phyloP scores from a whole-genome alignment of 345 rosid species.

The Erysimum cheiranthoides region DNA sequence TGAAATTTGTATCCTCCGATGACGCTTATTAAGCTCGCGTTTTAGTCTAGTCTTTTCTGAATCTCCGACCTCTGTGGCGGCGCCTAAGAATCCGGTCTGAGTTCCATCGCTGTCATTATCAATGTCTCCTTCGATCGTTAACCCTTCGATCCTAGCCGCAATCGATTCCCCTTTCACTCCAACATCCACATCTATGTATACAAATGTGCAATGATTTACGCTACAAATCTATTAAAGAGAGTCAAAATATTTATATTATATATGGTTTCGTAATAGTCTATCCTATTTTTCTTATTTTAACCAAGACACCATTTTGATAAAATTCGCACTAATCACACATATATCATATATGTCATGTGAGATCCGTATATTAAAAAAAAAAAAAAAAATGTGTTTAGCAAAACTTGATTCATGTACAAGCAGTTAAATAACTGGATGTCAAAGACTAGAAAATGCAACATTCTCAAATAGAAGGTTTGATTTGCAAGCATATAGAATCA shows the following conservation, averaged over 20 bases:
- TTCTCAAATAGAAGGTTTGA: background rate
- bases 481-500: background rate
- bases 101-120: conserved; percentile 78
- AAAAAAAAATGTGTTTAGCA: background rate
- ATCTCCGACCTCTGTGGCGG: conserved; percentile 45
- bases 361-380: background rate
- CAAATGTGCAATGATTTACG: background rate
- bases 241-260: too few relatives aligned
- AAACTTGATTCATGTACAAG: background rate
- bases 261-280: background rate
- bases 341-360: background rate
- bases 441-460: background rate
- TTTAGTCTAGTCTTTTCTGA: conserved; percentile 37
- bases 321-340: background rate
- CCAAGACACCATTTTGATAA: background rate
- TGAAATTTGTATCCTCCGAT: conserved; percentile 37
- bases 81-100: conserved; percentile 69
- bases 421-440: background rate
- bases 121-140: conserved; percentile 75
- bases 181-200: conserved; percentile 55
- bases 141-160: conserved; percentile 72
- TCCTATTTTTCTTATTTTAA: background rate
- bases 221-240: too few relatives aligned
- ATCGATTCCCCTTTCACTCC: conserved; percentile 53
- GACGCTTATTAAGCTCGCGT: conserved; percentile 27